phyloP scores from a whole-genome alignment of 129 eudicot genomes.

The Mikania micrantha region DNA sequence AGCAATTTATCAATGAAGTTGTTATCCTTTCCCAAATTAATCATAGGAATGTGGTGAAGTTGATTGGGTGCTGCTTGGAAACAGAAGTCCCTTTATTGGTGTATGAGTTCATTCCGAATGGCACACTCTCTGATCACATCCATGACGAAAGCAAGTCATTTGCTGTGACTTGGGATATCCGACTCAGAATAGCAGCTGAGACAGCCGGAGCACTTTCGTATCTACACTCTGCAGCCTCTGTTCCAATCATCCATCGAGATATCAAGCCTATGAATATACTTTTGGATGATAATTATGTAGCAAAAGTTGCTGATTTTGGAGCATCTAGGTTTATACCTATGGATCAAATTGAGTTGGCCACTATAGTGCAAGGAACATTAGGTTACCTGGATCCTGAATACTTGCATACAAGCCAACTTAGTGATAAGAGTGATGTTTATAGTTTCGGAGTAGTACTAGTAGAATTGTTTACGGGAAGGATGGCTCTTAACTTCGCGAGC shows the following conservation, averaged over 20 bases:
- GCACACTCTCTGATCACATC: slow-evolving; percentile 39
- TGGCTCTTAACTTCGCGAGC: slow-evolving; percentile 28
- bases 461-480: slow-evolving; percentile 34
- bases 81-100: slow-evolving; percentile 28
- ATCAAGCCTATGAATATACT: slow-evolving; percentile 43
- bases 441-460: slow-evolving; percentile 44
- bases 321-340: slow-evolving; percentile 38
- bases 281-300: slow-evolving; percentile 34
- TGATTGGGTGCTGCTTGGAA: slow-evolving; percentile 35
- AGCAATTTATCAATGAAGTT: slow-evolving; percentile 49
- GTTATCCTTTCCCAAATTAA: slow-evolving; percentile 34
- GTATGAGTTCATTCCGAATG: slow-evolving; percentile 35
- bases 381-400: slow-evolving; percentile 52
- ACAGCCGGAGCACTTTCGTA: slow-evolving; percentile 40
- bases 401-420: slow-evolving; percentile 37
- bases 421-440: slow-evolving; percentile 43
- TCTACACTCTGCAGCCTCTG: slow-evolving; percentile 38
- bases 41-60: slow-evolving; percentile 33
- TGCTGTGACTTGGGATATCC: slow-evolving; percentile 19
- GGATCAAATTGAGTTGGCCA: slow-evolving; percentile 31
- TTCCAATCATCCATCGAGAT: slow-evolving; percentile 46
- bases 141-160: slow-evolving; percentile 2
- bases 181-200: slow-evolving; percentile 31
- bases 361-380: slow-evolving; percentile 41
- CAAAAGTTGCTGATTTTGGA: slow-evolving; percentile 57